A percentile compares a stretch with the other conserved stretches of the same genome.
Evolutionary conservation across 208 protist species (phyloP).

Genomic region (Histomonas meleagridis): DNA sequence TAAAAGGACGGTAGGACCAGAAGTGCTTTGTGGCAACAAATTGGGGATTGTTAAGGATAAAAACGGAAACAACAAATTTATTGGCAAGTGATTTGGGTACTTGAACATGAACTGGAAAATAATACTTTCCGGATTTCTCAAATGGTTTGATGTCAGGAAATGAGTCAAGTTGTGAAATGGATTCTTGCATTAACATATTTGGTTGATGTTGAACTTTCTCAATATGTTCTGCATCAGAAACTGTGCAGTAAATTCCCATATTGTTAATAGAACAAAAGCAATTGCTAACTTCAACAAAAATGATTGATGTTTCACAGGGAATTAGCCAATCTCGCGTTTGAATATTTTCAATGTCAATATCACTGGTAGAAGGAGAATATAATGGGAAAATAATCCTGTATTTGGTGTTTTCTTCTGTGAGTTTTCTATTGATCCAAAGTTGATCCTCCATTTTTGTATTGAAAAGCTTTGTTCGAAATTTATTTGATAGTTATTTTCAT

Average conservation of each 20-base stretch:
- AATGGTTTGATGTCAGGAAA: neutral
- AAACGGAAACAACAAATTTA: neutral
- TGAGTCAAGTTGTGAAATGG: neutral
- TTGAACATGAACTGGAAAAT: neutral
- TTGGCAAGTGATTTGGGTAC: neutral
- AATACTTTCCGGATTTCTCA: neutral
- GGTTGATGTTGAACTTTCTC: neutral
- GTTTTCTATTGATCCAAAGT: too few species aligned
- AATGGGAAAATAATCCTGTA: neutral
- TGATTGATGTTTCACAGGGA: slow-evolving; percentile 7
- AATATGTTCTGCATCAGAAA: neutral
- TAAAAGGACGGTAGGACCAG: neutral
- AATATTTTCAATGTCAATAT: neutral
- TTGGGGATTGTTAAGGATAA: neutral
- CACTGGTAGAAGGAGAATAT: neutral
- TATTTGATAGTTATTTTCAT: too few species aligned
- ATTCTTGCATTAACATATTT: neutral
- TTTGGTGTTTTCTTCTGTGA: too few species aligned
- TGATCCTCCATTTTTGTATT: too few species aligned
- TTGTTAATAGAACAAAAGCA: neutral
- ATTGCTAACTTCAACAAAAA: neutral
- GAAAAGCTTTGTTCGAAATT: too few species aligned
- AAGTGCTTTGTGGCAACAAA: neutral
- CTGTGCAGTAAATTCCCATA: neutral
- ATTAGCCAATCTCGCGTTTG: neutral